Evolutionary conservation across 2,329 filamentous ascomycete species (phyloP), one percentile per base, ranked within the genome.

Genomic region (Tolypocladium album): DNA sequence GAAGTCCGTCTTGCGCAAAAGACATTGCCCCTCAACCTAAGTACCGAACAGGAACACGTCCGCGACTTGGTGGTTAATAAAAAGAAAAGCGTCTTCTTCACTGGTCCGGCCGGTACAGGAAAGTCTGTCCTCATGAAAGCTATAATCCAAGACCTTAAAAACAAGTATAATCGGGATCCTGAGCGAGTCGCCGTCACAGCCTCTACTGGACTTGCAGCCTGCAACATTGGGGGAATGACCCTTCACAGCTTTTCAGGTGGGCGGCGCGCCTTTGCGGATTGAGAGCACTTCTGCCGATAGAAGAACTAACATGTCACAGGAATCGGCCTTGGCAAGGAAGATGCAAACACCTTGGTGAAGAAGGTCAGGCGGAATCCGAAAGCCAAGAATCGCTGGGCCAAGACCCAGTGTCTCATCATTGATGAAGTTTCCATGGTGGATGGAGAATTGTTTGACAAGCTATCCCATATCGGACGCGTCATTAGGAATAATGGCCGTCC

Each of bases 371-470:
- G 86, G 61, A 97, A 97, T 65, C 81, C 83, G 22, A 97, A 97
- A 71, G 91, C 92, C 27, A 93, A 89, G 70, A 88, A 86, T 64
- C 84, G 93, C 47, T 99, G 95, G 95, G 76, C 95, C 64, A 85
- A 86, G 60, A 96, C 92, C 0, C 96, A 92, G 69, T 85, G 91
- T 15, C 82, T 99, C 31, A 82, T 99, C 65, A 84, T 99, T 67
- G 94, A 99, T 73, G 94, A 99, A 71, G 87, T 99, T 4, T 97
- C 94, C 15, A 99, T 99, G 95, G 92, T 99, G 5, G 94, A 99
- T 67, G 94, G 91, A 1, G 92, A 97, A 40, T 80, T 99, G 0
- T 99, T 97, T 66, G 94, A 99, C 77, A 99, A 99, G 73, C 82
- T 99, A 22, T 92, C 95, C 63, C 84, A 89, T 62, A 89, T 99